Evolutionary conservation across 2,329 filamentous ascomycete species (phyloP).

Genomic region (Aspergillus niger): DNA sequence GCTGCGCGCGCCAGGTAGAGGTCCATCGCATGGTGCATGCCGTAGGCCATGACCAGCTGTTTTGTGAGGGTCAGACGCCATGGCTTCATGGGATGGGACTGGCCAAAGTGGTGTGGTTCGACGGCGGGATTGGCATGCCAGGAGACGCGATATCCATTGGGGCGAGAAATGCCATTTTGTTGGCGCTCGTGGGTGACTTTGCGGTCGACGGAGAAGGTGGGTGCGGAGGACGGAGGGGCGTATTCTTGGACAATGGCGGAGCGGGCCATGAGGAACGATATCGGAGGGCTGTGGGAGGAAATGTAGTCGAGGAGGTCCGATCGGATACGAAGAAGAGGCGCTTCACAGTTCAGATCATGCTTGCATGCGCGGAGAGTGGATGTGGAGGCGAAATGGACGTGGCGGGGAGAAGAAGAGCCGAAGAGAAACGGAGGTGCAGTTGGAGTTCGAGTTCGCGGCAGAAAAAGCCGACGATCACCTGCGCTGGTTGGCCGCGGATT

Average conservation of each 20-base stretch:
- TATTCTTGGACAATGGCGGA: constrained; percentile 54
- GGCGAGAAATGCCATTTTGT: constrained; percentile 70
- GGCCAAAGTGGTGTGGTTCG: constrained; percentile 95
- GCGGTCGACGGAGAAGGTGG: constrained; percentile 52
- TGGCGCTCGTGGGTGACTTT: constrained; percentile 58
- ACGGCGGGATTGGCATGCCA: constrained; percentile 95
- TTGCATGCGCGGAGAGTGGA: background rate
- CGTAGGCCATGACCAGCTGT: constrained; percentile 89
- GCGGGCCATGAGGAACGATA: constrained; percentile 39
- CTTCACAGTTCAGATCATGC: constrained; percentile 8
- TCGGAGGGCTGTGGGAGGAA: constrained; percentile 3
- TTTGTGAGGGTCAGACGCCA: constrained; percentile 96
- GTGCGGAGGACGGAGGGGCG: constrained; percentile 40
- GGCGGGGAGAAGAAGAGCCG: background rate
- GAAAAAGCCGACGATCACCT: constrained; percentile 6
- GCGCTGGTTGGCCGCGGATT: background rate
- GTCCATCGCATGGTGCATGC: constrained; percentile 96
- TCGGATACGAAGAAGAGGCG: constrained; percentile 16
- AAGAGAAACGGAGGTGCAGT: background rate
- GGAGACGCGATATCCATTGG: constrained; percentile 86
- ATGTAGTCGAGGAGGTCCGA: background rate
- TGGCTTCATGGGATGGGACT: constrained; percentile 98
- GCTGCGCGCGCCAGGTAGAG: constrained; percentile 83
- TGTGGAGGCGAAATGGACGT: constrained; percentile 8
- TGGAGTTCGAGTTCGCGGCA: constrained; percentile 8